Evolutionary conservation across 2,329 filamentous ascomycete genomes (phyloP).

Genomic region (Fusarium verticillioides): DNA sequence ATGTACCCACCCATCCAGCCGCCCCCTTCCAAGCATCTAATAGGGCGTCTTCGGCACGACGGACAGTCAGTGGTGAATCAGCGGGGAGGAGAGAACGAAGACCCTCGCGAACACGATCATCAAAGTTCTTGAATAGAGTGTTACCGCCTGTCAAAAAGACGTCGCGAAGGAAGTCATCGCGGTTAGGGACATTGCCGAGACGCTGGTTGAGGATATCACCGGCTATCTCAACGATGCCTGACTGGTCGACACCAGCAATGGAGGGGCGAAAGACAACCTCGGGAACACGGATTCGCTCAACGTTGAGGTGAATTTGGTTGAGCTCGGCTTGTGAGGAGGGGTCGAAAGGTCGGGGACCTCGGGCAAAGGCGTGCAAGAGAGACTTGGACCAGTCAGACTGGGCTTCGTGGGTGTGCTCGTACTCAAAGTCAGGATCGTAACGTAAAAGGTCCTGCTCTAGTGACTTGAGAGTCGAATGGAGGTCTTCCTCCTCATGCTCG

Average conservation of each 20-base stretch:
- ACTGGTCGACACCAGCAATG: slow-evolving; percentile 92
- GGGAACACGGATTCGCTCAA: slow-evolving; percentile 93
- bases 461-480: slow-evolving; percentile 75
- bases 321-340: slow-evolving; percentile 80
- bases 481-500: slow-evolving; percentile 91
- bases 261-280: slow-evolving; percentile 93
- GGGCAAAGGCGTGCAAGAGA: slow-evolving; percentile 87
- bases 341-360: slow-evolving; percentile 89
- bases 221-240: slow-evolving; percentile 91
- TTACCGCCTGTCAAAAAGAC: slow-evolving; percentile 96
- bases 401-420: slow-evolving; percentile 90
- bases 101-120: slow-evolving; percentile 80
- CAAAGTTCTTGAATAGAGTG: slow-evolving; percentile 86
- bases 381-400: slow-evolving; percentile 96
- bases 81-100: slow-evolving; percentile 78
- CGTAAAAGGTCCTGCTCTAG: slow-evolving; percentile 87
- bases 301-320: slow-evolving; percentile 93
- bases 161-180: slow-evolving; percentile 80
- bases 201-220: slow-evolving; percentile 90
- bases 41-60: slow-evolving; percentile 79
- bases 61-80: slow-evolving; percentile 73
- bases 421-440: slow-evolving; percentile 89
- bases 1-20: slow-evolving; percentile 79
- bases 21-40: slow-evolving; percentile 95
- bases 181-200: slow-evolving; percentile 67